Evolutionary conservation across 2,329 filamentous ascomycete genomes (phyloP), one percentile per base, ranked within the genome.

Genomic region (Exophiala lecanii-corni): DNA sequence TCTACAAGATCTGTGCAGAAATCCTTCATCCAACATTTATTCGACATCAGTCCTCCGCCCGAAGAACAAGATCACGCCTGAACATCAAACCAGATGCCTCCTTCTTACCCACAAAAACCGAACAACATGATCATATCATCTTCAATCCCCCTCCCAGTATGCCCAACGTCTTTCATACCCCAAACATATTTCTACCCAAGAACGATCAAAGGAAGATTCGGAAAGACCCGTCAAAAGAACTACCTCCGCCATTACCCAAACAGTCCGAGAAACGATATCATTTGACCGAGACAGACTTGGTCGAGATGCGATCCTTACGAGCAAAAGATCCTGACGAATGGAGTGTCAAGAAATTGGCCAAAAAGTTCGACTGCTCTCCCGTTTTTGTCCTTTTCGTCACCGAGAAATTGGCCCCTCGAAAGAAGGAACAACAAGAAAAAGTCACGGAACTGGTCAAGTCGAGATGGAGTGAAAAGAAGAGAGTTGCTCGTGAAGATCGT

Each of bases 131-230:
- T 45, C 72, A 76, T 56, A 79, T 81, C 58, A 71, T 84, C 59
- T 79, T 78, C 70, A 84, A 84, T 54, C 81, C 81, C 25, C 81
- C 81, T 1, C 78, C 79, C 5, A 76, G 77, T 19, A 73, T 76
- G 5, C 79, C 81, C 5, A 79, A 72, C 48, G 73, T 79, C 17
- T 80, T 79, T 57, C 76, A 81, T 58, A 84, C 81, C 2, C 81
- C 81, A 2, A 64, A 71, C 19, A 79, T 81, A 52, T 84, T 84
- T 59, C 69, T 84, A 5, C 81, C 81, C 4, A 59, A 68, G 41
- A 66, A 70, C 50, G 81, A 84, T 62, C 44, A 48, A 47, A 44
- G 50, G 44, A 44, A 57, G 48, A 39, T 55, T 43, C 25, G 50
- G 45, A 51, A 63, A 41, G 56, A 3, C 51, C 43, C 33, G 38